Base-by-base conservation (phyloP, 1,284 basidiomycete species). In the Vanrija sp. region DNA sequence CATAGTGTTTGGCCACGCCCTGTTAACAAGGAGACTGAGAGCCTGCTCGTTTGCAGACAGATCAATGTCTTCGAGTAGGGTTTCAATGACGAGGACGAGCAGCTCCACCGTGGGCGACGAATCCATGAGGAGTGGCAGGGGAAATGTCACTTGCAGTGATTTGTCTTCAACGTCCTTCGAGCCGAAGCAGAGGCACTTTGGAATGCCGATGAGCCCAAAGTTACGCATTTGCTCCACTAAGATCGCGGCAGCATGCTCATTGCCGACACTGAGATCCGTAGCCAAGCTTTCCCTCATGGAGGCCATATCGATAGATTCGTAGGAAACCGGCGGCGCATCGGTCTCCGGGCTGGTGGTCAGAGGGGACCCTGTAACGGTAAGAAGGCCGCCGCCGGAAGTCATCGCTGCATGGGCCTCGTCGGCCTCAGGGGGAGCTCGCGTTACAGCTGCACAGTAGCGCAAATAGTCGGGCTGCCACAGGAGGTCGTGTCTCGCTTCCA, bases 31-130 rank as follows among this genome's bases (percentile, higher is more conserved):
- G 10, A 90, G 74, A 7, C 86, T 72, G 52, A 89, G 81, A 0
- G 85, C 88, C 19, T 82, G 78, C 73, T 91, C 88, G 65, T 89
- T 88, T 29, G 85, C 79, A 0, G 85, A 83, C 21, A 91, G 75
- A 68, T 88, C 84, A 25, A 88, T 69, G 61, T 89, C 86, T 3
- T 80, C 77, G 19, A 91, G 75, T 60, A 85, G 85, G 1, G 82
- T 80, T 68, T 89, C 88, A n/a, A 89, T 82, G 0, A 85, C 80
- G 6, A 83, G 79, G 10, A 88, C 82, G 25, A 91, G 78, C 0
- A 81, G 82, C 66, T 90, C 88, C 5, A 90, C 86, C 40, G 85
- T 83, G 9, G 81, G 80, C 1, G 87, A 86, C 8, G 85, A 74
- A 65, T 90, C 88, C 45, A 89, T 79, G 0, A 86, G 82, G 4